Percentiles rank a stretch among this genome's conserved stretches.
Conservation (phyloP, 345 rosid species). For the Syzygium aqueum region DNA sequence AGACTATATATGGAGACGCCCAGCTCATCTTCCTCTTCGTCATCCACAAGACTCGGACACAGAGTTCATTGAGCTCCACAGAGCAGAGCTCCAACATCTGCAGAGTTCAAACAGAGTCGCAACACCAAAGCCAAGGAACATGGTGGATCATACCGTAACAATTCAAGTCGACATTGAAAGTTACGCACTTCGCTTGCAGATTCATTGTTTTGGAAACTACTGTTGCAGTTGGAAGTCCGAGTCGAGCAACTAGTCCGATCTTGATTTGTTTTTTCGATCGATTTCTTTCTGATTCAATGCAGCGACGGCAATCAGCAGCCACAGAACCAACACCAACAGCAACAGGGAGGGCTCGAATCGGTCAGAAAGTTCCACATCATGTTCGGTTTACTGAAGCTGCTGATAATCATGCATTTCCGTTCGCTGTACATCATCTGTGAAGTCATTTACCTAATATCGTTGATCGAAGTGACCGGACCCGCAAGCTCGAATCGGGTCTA, state of each 20-base stretch:
- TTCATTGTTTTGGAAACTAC: background rate
- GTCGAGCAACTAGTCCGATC: background rate
- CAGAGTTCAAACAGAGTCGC: background rate
- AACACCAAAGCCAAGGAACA: background rate
- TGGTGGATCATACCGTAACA: background rate
- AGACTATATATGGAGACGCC: too few species aligned
- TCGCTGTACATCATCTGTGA: rapidly evolving
- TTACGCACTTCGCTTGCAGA: background rate
- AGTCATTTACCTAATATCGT: background rate
- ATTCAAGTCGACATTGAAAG: background rate
- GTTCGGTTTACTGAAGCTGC: background rate
- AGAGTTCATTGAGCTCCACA: background rate
- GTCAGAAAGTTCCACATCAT: rapidly evolving
- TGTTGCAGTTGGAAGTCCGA: background rate
- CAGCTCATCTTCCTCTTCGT: too few species aligned
- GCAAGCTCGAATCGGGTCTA: rapidly evolving
- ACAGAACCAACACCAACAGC: background rate
- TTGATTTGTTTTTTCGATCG: background rate
- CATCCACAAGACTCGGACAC: too few species aligned
- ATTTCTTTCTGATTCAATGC: background rate
- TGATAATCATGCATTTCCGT: too few species aligned
- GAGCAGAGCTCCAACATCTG: background rate
- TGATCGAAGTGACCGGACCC: rapidly evolving
- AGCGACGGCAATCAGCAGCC: rapidly evolving
- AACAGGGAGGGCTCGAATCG: rapidly evolving